Percentiles rank a stretch among this genome's conserved stretches.
Conservation (phyloP, 2,329 filamentous ascomycete species). For the Seiridium unicorne region DNA sequence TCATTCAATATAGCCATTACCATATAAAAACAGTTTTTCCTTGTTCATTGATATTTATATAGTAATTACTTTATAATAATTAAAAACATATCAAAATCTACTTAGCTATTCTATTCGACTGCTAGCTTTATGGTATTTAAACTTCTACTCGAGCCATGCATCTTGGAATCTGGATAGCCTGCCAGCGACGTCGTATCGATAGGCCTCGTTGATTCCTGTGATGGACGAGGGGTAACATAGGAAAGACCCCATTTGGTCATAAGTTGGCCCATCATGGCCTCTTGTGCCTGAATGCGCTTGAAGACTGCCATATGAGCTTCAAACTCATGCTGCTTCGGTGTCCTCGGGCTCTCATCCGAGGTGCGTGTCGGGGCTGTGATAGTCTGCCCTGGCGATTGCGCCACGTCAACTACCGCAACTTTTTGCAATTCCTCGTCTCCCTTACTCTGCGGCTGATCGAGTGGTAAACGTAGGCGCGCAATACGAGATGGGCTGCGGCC, state of each 20-base stretch:
- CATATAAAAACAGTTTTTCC: too few relatives aligned
- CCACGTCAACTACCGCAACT: background rate
- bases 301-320: conserved; percentile 4
- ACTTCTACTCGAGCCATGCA: too few relatives aligned
- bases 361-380: background rate
- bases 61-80: too few relatives aligned
- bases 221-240: background rate
- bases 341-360: background rate
- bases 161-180: too few relatives aligned
- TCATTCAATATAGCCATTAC: too few relatives aligned
- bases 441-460: background rate
- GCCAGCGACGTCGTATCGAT: too few relatives aligned
- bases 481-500: background rate
- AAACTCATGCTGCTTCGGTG: background rate
- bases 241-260: conserved; percentile 10
- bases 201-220: background rate
- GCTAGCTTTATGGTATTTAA: too few relatives aligned
- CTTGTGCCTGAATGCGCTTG: conserved; percentile 10
- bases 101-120: too few relatives aligned
- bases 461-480: background rate
- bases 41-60: too few relatives aligned
- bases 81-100: too few relatives aligned
- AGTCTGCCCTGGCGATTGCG: background rate
- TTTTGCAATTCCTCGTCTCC: background rate
- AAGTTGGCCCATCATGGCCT: conserved; percentile 8